phyloP scores from a whole-genome alignment of 306 rosid species.

The Cicer chorassanicum region DNA sequence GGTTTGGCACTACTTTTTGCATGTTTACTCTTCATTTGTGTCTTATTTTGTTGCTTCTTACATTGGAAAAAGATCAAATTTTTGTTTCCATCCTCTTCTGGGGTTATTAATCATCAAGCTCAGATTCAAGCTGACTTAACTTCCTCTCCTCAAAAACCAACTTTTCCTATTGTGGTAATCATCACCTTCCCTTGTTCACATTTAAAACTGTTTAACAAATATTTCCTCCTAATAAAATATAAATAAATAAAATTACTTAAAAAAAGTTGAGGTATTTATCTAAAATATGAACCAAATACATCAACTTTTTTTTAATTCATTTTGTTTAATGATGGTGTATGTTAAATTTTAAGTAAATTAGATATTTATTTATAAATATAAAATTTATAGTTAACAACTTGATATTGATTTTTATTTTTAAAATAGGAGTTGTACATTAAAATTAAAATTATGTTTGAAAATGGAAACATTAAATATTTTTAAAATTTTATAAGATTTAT shows the following conservation, averaged over 20 bases:
- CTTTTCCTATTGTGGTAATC: slow-evolving; percentile 50
- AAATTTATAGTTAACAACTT: too few species aligned
- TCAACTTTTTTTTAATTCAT: too few species aligned
- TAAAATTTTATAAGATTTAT: background rate
- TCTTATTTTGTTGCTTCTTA: slow-evolving; percentile 65
- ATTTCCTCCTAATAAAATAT: too few species aligned
- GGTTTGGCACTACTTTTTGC: slow-evolving; percentile 63
- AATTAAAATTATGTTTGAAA: background rate
- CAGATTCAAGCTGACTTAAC: slow-evolving; percentile 40
- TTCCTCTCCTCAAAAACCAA: slow-evolving; percentile 50
- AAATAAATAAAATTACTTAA: too few species aligned
- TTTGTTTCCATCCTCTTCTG: slow-evolving; percentile 42
- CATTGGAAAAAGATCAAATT: slow-evolving; percentile 61
- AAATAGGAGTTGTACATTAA: background rate
- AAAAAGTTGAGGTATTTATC: too few species aligned
- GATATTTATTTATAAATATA: too few species aligned
- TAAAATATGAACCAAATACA: too few species aligned
- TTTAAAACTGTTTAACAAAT: background rate
- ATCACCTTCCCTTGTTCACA: background rate
- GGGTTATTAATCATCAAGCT: background rate
- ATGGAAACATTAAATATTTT: background rate
- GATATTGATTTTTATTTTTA: background rate
- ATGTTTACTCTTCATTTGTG: slow-evolving; percentile 47
- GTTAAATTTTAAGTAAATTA: background rate
- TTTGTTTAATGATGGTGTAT: background rate